Conservation (phyloP, 768 basidiomycete genomes). For the Sistotremastrum suecicum region DNA sequence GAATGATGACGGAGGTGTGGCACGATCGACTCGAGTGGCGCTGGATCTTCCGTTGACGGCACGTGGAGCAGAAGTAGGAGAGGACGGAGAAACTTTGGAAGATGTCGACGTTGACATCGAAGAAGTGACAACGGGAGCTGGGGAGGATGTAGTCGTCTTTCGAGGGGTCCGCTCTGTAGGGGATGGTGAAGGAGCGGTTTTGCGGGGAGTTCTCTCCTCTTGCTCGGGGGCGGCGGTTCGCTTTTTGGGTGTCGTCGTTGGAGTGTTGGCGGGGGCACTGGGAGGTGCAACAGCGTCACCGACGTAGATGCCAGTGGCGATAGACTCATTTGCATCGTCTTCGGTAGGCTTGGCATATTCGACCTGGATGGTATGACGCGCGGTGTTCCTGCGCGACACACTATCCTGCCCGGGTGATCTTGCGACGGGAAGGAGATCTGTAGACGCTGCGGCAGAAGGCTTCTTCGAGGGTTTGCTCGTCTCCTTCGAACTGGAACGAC, state of each 20-base stretch:
- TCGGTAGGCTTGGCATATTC: slow-evolving; percentile 69
- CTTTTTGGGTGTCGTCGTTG: slow-evolving; percentile 8
- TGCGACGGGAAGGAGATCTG: slow-evolving; percentile 16
- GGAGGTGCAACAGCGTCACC: neutral
- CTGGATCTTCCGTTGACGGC: slow-evolving; percentile 17
- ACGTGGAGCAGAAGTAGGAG: slow-evolving; percentile 15
- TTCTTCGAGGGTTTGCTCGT: slow-evolving; percentile 9
- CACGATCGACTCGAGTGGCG: slow-evolving; percentile 24
- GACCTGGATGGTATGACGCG: slow-evolving; percentile 91
- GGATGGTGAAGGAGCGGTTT: slow-evolving; percentile 19
- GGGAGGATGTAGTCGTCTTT: neutral
- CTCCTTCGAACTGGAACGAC: slow-evolving; percentile 5
- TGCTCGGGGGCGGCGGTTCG: slow-evolving; percentile 5
- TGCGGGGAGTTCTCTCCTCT: slow-evolving; percentile 2
- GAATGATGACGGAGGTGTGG: slow-evolving; percentile 21
- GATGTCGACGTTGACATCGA: slow-evolving; percentile 1
- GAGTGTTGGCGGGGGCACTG: neutral
- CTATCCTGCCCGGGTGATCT: slow-evolving; percentile 27
- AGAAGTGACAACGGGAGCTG: slow-evolving; percentile 4
- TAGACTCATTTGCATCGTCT: slow-evolving; percentile 8
- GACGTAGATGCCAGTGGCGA: neutral
- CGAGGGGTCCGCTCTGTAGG: slow-evolving; percentile 6
- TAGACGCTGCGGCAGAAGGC: slow-evolving; percentile 8
- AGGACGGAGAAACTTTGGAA: slow-evolving; percentile 11
- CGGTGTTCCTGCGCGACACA: slow-evolving; percentile 37